Evolutionary conservation across 1,284 basidiomycete species (phyloP).

Genomic region (Austroboletus novae-zelandiae): DNA sequence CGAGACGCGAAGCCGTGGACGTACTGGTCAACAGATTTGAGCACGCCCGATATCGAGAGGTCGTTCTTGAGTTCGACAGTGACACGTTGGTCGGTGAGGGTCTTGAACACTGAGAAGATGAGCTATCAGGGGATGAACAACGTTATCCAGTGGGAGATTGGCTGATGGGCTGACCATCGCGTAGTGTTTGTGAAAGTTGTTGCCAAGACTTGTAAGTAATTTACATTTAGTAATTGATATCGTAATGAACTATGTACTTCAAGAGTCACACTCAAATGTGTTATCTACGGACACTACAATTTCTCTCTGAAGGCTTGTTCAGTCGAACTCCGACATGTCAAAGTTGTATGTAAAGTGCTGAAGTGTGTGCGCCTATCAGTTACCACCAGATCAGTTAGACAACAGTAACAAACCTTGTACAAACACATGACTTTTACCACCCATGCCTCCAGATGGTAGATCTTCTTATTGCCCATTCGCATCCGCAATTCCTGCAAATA

Average conservation of each 20-base stretch:
- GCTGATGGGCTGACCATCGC: slow-evolving; percentile 22
- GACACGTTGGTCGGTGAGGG: slow-evolving; percentile 94
- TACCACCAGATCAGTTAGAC: not conserved
- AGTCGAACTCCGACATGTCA: slow-evolving; percentile 61
- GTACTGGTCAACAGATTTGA: slow-evolving; percentile 98
- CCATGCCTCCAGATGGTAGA: slow-evolving; percentile 94
- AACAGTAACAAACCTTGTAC: slow-evolving; percentile 53
- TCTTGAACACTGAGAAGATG: slow-evolving; percentile 99
- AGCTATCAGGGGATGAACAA: slow-evolving; percentile 50
- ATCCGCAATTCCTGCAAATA: slow-evolving; percentile 78
- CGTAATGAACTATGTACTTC: no score
- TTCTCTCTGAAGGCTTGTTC: not conserved
- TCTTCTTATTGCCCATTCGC: slow-evolving; percentile 90
- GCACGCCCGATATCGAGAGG: slow-evolving; percentile 91
- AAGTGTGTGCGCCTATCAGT: slow-evolving; percentile 15
- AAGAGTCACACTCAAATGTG: no score
- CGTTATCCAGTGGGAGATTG: not conserved
- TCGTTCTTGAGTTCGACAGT: slow-evolving; percentile 99
- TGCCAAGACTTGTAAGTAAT: no score
- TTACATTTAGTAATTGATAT: no score
- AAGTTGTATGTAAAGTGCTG: slow-evolving; percentile 56
- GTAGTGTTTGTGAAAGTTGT: not conserved
- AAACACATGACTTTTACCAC: slow-evolving; percentile 83
- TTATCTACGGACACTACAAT: not conserved
- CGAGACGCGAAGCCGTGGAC: slow-evolving; percentile 24